Conservation (phyloP, 2,329 filamentous ascomycete genomes). For the Cercospora sojina region DNA sequence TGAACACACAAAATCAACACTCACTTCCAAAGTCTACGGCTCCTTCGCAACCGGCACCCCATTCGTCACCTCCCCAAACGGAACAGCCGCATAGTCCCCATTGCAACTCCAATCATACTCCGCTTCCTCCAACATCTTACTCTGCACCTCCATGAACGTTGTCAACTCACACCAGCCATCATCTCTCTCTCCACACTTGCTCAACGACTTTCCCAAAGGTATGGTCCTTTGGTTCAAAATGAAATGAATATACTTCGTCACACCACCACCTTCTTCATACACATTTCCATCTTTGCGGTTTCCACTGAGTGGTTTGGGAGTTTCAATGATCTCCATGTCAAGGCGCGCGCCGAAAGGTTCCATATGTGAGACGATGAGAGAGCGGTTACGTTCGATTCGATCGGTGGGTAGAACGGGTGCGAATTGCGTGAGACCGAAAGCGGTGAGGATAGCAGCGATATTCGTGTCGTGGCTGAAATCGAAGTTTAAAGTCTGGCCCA, state of each 20-base stretch:
- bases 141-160: conserved; percentile 64
- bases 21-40: no score
- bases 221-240: conserved; percentile 67
- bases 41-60: conserved; percentile 45
- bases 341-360: conserved; percentile 71
- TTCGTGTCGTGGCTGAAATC: conserved; percentile 74
- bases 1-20: no score
- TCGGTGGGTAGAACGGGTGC: conserved; percentile 57
- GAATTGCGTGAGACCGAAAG: conserved; percentile 72
- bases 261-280: conserved; percentile 46
- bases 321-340: conserved; percentile 70
- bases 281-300: conserved; percentile 48
- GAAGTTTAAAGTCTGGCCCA: conserved; percentile 71
- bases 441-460: conserved; percentile 60
- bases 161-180: conserved; percentile 77
- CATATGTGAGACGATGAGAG: conserved; percentile 65
- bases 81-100: conserved; percentile 52
- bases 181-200: conserved; percentile 62
- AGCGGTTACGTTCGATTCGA: conserved; percentile 54
- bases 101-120: conserved; percentile 67
- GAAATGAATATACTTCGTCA: conserved; percentile 72
- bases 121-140: conserved; percentile 53
- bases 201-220: conserved; percentile 65
- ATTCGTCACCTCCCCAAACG: conserved; percentile 53
- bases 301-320: conserved; percentile 62